These are phyloP conservation scores for Coemansia sp. DNA, from an alignment of 192 early-diverging fungal species.

Conservation along the genomic window DNA sequence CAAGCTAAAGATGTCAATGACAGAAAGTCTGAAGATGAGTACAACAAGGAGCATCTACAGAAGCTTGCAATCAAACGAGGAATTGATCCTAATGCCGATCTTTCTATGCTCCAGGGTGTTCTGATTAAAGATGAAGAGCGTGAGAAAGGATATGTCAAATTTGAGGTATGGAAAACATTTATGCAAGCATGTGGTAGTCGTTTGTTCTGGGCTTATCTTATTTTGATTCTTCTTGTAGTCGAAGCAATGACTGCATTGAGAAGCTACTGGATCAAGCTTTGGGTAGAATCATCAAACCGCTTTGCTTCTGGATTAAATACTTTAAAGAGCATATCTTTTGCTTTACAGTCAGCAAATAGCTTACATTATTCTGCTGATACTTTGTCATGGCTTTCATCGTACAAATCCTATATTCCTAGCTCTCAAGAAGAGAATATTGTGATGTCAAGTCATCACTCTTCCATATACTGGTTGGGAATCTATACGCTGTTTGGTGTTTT, in stretches of 20 bases:
- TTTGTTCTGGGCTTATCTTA: constrained; percentile 57
- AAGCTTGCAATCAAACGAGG: no score
- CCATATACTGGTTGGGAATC: constrained; percentile 42
- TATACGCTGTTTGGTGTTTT: constrained; percentile 62
- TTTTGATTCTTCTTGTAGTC: constrained; percentile 39
- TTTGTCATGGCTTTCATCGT: no score
- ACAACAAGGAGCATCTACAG: no score
- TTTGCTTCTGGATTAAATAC: no score
- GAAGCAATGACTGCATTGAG: constrained; percentile 51
- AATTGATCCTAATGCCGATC: no score
- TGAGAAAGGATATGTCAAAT: constrained; percentile 70
- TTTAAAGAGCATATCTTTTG: no score
- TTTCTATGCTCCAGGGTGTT: constrained; percentile 44
- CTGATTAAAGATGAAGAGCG: constrained; percentile 62
- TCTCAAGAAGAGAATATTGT: background rate
- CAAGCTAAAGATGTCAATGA: no score
- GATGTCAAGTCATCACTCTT: constrained; percentile 27
- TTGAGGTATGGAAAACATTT: constrained; percentile 75
- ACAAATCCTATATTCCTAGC: background rate
- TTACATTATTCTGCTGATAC: no score
- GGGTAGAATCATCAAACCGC: constrained; percentile 42
- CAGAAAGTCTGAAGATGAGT: no score
- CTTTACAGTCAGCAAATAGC: no score
- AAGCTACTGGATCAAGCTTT: constrained; percentile 68
- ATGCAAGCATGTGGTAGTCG: constrained; percentile 62